These are phyloP conservation scores for Margaritispora aquatica DNA, from an alignment of 495 filamentous ascomycete species.

Conservation along the genomic window DNA sequence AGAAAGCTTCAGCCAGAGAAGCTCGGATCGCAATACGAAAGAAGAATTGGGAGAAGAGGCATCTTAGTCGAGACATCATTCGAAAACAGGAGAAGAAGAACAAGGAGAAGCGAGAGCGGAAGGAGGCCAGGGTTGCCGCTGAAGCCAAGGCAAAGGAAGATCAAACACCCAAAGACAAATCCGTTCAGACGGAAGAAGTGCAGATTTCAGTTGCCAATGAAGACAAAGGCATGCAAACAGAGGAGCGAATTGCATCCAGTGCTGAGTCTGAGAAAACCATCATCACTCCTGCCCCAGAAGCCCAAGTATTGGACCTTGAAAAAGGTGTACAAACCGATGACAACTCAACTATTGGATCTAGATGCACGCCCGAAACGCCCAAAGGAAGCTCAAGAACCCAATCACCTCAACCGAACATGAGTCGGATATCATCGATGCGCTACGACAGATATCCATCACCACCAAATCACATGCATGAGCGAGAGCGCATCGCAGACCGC, in stretches of 20 bases:
- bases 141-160: slow-evolving; percentile 13
- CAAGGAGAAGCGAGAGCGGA: slow-evolving; percentile 17
- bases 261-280: slow-evolving; percentile 4
- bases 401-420: background rate
- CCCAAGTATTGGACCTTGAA: slow-evolving; percentile 11
- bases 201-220: slow-evolving; percentile 4
- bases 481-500: background rate
- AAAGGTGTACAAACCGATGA: slow-evolving; percentile 16
- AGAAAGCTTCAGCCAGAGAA: slow-evolving; percentile 17
- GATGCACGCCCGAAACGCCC: slow-evolving; percentile 7
- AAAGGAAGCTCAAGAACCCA: slow-evolving; percentile 1
- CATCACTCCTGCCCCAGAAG: background rate
- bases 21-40: slow-evolving; percentile 12
- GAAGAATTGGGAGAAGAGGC: slow-evolving; percentile 22
- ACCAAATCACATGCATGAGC: background rate
- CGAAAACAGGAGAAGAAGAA: slow-evolving; percentile 26
- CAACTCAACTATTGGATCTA: slow-evolving; percentile 2
- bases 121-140: slow-evolving; percentile 8
- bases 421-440: background rate
- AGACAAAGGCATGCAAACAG: slow-evolving; percentile 19
- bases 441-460: background rate
- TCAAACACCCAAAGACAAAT: slow-evolving; percentile 14
- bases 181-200: slow-evolving; percentile 17
- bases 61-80: slow-evolving; percentile 12
- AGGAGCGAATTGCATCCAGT: background rate